Evolutionary conservation across 257 asterid species (phyloP).

Genomic region (Craterostigma plantagineum): DNA sequence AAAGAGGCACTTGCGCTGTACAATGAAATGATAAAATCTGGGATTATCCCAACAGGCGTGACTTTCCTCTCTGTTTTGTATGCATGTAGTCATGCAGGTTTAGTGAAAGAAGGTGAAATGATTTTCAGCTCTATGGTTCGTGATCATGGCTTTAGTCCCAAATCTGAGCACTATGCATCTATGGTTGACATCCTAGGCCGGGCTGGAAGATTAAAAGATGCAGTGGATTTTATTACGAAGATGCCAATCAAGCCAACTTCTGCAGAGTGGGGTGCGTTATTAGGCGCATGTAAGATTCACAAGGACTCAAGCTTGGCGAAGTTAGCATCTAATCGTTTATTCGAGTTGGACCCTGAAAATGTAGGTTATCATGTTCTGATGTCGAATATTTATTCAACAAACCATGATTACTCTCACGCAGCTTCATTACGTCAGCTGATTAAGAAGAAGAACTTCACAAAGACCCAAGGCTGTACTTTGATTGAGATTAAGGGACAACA

Average conservation of each 20-base stretch:
- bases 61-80: slow-evolving; percentile 51
- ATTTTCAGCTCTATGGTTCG: slow-evolving; percentile 39
- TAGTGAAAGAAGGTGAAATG: slow-evolving; percentile 64
- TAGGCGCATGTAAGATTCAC: slow-evolving; percentile 85
- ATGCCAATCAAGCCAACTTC: slow-evolving; percentile 60
- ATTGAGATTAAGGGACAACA: slow-evolving; percentile 57
- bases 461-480: slow-evolving; percentile 65
- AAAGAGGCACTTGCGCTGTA: slow-evolving; percentile 36
- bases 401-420: slow-evolving; percentile 49
- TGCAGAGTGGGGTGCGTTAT: slow-evolving; percentile 77
- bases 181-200: slow-evolving; percentile 89
- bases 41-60: slow-evolving; percentile 35
- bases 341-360: slow-evolving; percentile 53
- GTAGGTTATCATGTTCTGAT: slow-evolving; percentile 70
- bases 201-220: slow-evolving; percentile 54
- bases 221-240: slow-evolving; percentile 34
- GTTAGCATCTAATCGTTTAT: slow-evolving; percentile 47
- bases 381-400: slow-evolving; percentile 54
- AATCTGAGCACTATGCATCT: slow-evolving; percentile 67
- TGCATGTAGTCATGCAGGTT: slow-evolving; percentile 86
- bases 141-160: slow-evolving; percentile 39
- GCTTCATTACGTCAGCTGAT: slow-evolving; percentile 51
- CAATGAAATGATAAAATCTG: slow-evolving; percentile 33
- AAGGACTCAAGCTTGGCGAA: slow-evolving; percentile 45
- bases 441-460: slow-evolving; percentile 34